Evolutionary conservation across 192 early-diverging fungal genomes (phyloP).

Genomic region (Podochytrium sp.): DNA sequence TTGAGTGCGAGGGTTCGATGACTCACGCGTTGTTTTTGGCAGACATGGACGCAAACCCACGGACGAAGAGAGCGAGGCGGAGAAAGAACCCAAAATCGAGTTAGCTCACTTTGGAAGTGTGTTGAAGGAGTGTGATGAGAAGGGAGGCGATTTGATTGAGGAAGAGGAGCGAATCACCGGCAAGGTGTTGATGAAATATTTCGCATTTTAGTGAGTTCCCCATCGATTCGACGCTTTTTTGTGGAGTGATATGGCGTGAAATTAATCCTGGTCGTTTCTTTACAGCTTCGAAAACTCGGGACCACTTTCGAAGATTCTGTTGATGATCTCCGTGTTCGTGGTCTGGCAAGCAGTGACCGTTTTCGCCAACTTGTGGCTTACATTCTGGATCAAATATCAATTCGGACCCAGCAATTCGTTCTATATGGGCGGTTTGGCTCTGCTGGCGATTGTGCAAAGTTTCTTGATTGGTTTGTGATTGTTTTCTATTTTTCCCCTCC

Average conservation of each 20-base stretch:
- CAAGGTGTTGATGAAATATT: not conserved
- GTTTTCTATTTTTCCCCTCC: too few species aligned
- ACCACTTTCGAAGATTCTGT: not conserved
- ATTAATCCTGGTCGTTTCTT: too few species aligned
- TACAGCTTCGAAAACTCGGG: constrained; percentile 15
- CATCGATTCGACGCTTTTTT: too few species aligned
- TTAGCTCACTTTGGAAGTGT: not conserved
- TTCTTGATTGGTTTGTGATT: not conserved
- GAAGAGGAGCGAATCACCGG: constrained; percentile 3
- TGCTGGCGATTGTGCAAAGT: not conserved
- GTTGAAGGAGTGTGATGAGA: constrained; percentile 44
- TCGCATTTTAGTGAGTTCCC: constrained; percentile 9
- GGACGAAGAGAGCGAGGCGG: too few species aligned
- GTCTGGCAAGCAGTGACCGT: not conserved
- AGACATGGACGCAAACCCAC: too few species aligned
- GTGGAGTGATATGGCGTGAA: too few species aligned
- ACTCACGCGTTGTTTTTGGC: too few species aligned
- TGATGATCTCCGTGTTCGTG: not conserved
- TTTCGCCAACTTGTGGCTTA: constrained; percentile 10
- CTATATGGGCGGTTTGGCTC: not conserved
- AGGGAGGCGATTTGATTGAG: not conserved
- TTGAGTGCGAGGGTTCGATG: too few species aligned
- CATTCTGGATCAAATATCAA: constrained; percentile 9
- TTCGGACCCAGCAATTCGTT: not conserved
- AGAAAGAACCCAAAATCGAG: too few species aligned